Evolutionary conservation across 306 rosid species (phyloP), one percentile per base, ranked within the genome.

Genomic region (Begonia peltatifolia): DNA sequence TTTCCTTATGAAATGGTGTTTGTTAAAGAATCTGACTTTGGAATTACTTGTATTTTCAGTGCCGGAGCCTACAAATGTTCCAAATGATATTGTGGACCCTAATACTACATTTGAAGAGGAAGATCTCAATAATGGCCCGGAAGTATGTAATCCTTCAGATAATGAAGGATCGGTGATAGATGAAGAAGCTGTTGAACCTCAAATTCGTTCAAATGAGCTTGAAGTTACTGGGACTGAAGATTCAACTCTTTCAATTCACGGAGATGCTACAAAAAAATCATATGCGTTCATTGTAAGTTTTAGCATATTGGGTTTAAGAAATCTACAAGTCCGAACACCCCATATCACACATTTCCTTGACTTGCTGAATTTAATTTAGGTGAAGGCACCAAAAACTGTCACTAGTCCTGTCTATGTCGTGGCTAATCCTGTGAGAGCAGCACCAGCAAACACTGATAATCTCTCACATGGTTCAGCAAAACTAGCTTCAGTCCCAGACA

Each of bases 231-330:
- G 74, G 18, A 66, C 22, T 53, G 74, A 58, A 18, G 87, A 73
- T 51, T 56, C 79, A 35, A 52, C 79, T 69, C 85, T 82, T 59
- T 75, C 73, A 44, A 43, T 64, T 48, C 88, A 61, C 80, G 94
- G 83, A 56, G 94, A 81, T 65, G 82, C 72, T 42, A 86, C 83
- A 22, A 92, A 50, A 70, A 65, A 72, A 60, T 83, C 99, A 53
- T 86, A 92, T 79, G 99, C 99, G 10, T 73, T 83, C 41, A 92
- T 92, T 66, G 96, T 92, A 74, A 68, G 99, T 83, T 53, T 49
- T 7, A 5, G 38, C 38, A 30, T 30, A 30, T 30, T 30, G 38
- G 38, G 9, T 30, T 30, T 30, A 30, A 30, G 38, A 20, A 3
- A 30, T 30, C 1, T 30, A 30, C 38, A 30, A 30, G 38, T 30